Base-by-base conservation (phyloP, 495 filamentous ascomycete species). In the Parathielavia hyrcaniae region DNA sequence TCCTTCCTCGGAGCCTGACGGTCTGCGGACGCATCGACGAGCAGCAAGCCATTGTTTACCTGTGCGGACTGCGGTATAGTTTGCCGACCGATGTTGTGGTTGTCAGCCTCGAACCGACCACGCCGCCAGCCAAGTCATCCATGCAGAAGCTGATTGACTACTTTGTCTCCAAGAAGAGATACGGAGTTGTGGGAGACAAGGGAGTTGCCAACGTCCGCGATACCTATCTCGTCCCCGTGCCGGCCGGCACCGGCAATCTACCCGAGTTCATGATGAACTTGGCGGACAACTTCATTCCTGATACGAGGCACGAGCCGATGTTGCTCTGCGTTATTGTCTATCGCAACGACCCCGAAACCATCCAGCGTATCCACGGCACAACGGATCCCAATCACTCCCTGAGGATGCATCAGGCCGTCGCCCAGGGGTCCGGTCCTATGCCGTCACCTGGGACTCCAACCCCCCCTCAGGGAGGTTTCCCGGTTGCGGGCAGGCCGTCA, bases 1-100 rank as follows among this genome's bases (percentile, higher is more conserved):
- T 97, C 3, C 78, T 93, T 13, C 84, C 88, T 1, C 68, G 79
- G 7, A 79, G 72, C 2, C 71, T 98, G 39, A 80, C 80, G 14
- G 81, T 97, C 53, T 86, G 90, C 61, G 93, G 93, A 12, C 83
- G 93, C 6, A 95, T 97, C 53, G 83, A 86, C 17, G 82, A 86
- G 56, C 79, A 85, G 56, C 83, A 86, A 35, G 93, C 91, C 19
- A 87, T 88, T 59, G 86, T 90, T 41, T 98, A 98, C 68, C 83
- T 98, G 4, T 93, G 88, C 63, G 83, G 88, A 26, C 74, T 95
- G 34, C 78, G 86, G 26, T 90, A 84, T 63, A 89, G 83, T 67
- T 72, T 77, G 22, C 83, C 82, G 14, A 87, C 85, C 4, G 90
- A 96, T 66, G 76, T 92, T 4, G 75, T 84, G 0, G 83, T 90